Percentiles rank a stretch among this genome's conserved stretches.
Evolutionary conservation across 1,284 basidiomycete genomes (phyloP).

Genomic region (Apiotrichum montevideense): DNA sequence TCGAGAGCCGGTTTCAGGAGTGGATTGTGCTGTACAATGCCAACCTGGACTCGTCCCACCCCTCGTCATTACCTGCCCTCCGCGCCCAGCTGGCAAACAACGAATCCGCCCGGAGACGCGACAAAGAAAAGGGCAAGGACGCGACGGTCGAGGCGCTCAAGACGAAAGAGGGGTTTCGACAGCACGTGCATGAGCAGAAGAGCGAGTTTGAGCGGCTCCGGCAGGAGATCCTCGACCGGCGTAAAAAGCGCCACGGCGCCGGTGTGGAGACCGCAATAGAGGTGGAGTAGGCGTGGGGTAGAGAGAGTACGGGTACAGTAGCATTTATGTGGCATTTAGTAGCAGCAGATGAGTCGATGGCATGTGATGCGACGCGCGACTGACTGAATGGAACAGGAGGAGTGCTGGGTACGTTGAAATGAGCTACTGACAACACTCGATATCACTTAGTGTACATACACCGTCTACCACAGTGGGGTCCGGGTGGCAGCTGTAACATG

Average conservation of each 20-base stretch:
- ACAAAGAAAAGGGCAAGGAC: conserved; percentile 40
- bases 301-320: too few species aligned
- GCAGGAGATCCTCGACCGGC: conserved; percentile 35
- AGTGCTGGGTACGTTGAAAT: too few species aligned
- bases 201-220: conserved; percentile 38
- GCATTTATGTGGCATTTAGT: too few species aligned
- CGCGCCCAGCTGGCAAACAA: conserved; percentile 30
- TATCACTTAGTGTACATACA: too few species aligned
- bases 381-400: too few species aligned
- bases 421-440: too few species aligned
- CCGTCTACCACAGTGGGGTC: too few species aligned
- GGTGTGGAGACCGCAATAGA: conserved; percentile 33
- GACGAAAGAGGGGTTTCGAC: conserved; percentile 28
- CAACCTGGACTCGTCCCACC: conserved; percentile 44
- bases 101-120: conserved; percentile 31
- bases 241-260: conserved; percentile 19
- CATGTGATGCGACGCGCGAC: too few species aligned
- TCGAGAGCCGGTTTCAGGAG: conserved; percentile 37
- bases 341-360: too few species aligned
- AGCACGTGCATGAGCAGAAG: conserved; percentile 35
- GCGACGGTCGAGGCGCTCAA: conserved; percentile 28
- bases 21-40: conserved; percentile 46
- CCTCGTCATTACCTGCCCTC: conserved; percentile 34
- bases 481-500: too few species aligned
- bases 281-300: conserved; percentile 26